Base-by-base conservation (phyloP, 495 filamentous ascomycete genomes). In the Penicillium lividum region DNA sequence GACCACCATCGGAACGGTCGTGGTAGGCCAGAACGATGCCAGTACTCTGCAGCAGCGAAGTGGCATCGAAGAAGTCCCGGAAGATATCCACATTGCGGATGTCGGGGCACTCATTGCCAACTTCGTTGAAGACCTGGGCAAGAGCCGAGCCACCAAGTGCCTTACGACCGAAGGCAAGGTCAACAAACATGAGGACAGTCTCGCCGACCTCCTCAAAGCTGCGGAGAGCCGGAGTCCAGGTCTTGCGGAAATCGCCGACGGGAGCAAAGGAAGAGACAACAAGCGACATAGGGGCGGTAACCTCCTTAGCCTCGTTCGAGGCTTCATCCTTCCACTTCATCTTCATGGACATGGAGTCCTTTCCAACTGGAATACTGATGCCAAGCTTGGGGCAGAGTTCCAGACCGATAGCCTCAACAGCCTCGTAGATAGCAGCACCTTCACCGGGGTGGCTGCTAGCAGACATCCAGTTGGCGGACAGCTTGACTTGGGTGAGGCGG, bases 381-480 rank as follows among this genome's bases (percentile, higher is more conserved):
- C 91, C 91, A 36, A 98, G 80, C 65, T 87, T 83, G 22, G 90
- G 90, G 67, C 86, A 89, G 6, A 97, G 76, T n/a, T 93, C 89
- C 78, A 96, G 84, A 47, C 90, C 91, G 61, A 97, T 92, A 6
- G 94, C 93, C 69, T 96, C 85, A 31, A 97, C 94, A 31, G 91
- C 94, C 72, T 96, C 93, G 58, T 97, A 98, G 44, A 98, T 82
- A 34, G 89, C 93, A 53, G 94, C 95, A 36, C 90, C 94, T 72
- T 98, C 94, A 49, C 95, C 94, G 13, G 90, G 88, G 71, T 97
- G 93, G 67, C 86, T 93, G 57, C 91, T 90, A 8, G 94, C 92
- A 2, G 92, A 91, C 95, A 98, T 98, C 94, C 94, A 98, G 74
- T 98, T 98, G 10, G 95, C 94, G 3, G 92, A 97, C 13, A 98